These are phyloP conservation scores for Peronospora farinosa DNA, from an alignment of 352 stramenopile species.

Conservation along the genomic window DNA sequence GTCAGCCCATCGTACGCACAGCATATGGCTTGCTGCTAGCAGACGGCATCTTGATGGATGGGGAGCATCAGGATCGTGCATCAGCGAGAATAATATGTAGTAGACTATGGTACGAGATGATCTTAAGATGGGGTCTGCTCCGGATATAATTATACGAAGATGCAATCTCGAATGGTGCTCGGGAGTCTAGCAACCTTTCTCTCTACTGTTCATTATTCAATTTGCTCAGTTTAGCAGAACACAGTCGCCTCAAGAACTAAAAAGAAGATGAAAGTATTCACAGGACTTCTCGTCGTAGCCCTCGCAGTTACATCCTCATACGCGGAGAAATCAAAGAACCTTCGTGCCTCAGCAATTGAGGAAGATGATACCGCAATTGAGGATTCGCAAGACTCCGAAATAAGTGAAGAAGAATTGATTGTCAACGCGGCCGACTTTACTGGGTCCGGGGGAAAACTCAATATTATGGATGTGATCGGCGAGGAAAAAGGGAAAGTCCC, in stretches of 20 bases:
- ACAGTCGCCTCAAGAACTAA: slow-evolving; percentile 9
- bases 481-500: too few species aligned
- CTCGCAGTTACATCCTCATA: slow-evolving; percentile 10
- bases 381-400: too few species aligned
- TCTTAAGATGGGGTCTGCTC: slow-evolving; percentile 23
- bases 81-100: slow-evolving; percentile 19
- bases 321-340: too few species aligned
- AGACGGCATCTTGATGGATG: slow-evolving; percentile 12
- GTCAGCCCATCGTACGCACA: not conserved
- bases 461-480: too few species aligned
- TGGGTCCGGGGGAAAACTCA: too few species aligned
- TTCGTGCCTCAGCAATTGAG: too few species aligned
- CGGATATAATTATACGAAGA: slow-evolving; percentile 17
- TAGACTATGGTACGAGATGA: slow-evolving; percentile 7
- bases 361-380: too few species aligned
- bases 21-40: slow-evolving; percentile 24
- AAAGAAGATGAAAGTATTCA: slow-evolving; percentile 26
- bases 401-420: too few species aligned
- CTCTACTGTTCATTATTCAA: slow-evolving; percentile 22
- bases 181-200: slow-evolving; percentile 1
- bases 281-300: slow-evolving; percentile 20
- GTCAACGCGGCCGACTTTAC: too few species aligned
- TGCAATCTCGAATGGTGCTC: slow-evolving; percentile 16
- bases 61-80: slow-evolving; percentile 14
- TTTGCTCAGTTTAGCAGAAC: slow-evolving; percentile 18